These are phyloP conservation scores for Coemansia sp. DNA, from an alignment of 192 early-diverging fungal species.

Conservation along the genomic window DNA sequence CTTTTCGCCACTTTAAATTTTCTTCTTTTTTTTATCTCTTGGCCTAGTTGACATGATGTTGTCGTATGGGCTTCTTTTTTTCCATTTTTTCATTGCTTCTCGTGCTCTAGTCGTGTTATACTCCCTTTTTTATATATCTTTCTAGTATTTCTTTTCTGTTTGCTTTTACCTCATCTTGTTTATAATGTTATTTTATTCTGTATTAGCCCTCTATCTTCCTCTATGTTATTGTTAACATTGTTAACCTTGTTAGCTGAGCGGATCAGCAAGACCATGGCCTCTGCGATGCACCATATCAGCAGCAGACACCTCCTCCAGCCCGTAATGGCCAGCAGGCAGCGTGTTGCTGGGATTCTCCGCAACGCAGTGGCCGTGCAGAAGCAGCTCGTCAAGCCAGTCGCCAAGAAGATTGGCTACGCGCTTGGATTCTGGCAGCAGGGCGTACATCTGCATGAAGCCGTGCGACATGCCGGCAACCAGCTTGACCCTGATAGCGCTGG, in stretches of 20 bases:
- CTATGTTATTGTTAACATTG: not conserved
- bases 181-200: not conserved
- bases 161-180: not conserved
- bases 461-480: constrained; percentile 54
- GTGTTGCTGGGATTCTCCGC: not conserved
- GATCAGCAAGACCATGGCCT: constrained; percentile 44
- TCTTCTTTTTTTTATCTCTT: too few relatives aligned
- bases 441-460: constrained; percentile 55
- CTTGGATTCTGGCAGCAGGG: constrained; percentile 46
- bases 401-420: constrained; percentile 32
- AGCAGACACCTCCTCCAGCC: constrained; percentile 43
- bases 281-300: constrained; percentile 46
- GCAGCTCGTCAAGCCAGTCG: constrained; percentile 43
- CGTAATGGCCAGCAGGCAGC: constrained; percentile 28
- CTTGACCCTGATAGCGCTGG: constrained; percentile 44
- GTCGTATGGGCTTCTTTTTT: too few relatives aligned
- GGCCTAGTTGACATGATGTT: too few relatives aligned
- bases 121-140: too few relatives aligned
- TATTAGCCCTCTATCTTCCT: not conserved
- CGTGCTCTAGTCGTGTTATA: too few relatives aligned
- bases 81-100: too few relatives aligned
- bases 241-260: constrained; percentile 27
- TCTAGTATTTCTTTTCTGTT: too few relatives aligned
- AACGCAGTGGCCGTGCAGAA: constrained; percentile 19
- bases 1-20: too few relatives aligned